Evolutionary conservation across 2,329 filamentous ascomycete genomes (phyloP).

Genomic region (Parastagonospora nodorum): DNA sequence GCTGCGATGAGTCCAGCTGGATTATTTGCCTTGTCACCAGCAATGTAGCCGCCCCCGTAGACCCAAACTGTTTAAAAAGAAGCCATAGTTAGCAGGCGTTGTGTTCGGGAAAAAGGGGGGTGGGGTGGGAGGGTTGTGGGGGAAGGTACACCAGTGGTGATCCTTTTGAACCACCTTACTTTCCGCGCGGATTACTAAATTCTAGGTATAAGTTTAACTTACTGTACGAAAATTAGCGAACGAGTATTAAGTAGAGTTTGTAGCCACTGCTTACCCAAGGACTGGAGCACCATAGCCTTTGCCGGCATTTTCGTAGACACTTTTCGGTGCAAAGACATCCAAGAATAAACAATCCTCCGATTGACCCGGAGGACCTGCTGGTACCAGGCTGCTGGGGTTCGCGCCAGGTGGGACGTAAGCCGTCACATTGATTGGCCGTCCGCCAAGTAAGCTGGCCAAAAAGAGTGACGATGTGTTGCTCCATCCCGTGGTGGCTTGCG

Average conservation of each 20-base stretch:
- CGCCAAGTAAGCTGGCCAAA: constrained; percentile 36
- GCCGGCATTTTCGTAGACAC: constrained; percentile 41
- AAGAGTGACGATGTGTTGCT: constrained; percentile 37
- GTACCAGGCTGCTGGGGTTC: constrained; percentile 32
- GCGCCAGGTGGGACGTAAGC: constrained; percentile 28
- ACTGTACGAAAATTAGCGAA: too few species aligned
- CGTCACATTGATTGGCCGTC: constrained; percentile 36
- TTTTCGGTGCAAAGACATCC: constrained; percentile 53
- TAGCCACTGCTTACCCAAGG: constrained; percentile 18
- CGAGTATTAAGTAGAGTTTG: too few species aligned
- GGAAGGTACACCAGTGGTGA: too few species aligned
- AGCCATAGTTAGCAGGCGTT: too few species aligned
- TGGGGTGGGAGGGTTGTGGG: too few species aligned
- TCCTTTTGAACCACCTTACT: too few species aligned
- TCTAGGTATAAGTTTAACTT: too few species aligned
- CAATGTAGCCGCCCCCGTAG: constrained; percentile 55
- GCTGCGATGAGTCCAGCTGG: constrained; percentile 51
- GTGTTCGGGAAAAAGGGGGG: too few species aligned
- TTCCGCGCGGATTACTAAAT: too few species aligned
- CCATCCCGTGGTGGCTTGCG: constrained; percentile 53
- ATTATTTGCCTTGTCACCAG: constrained; percentile 48
- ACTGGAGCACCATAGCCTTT: constrained; percentile 49
- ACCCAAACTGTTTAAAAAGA: constrained; percentile 52
- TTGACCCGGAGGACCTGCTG: constrained; percentile 29
- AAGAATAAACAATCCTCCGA: constrained; percentile 57